Evolutionary conservation across 192 early-diverging fungal genomes (phyloP).

Genomic region (Dissophora globulifera): DNA sequence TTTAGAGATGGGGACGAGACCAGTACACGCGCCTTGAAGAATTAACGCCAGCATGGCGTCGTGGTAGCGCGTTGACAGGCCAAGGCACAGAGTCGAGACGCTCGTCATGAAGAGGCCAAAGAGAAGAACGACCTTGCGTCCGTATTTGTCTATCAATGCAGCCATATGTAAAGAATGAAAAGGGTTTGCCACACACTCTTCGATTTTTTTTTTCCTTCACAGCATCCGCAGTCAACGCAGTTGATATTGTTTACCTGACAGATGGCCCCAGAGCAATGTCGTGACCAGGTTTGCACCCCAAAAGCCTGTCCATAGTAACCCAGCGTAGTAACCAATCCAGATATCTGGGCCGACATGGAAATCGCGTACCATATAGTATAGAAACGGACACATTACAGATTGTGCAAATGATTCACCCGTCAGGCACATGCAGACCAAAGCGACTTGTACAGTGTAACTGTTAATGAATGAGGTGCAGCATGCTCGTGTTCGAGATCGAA

Average conservation of each 20-base stretch:
- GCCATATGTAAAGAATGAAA: too few species aligned
- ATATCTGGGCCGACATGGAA: slow-evolving; percentile 31
- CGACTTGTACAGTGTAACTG: slow-evolving; percentile 28
- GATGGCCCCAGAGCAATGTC: slow-evolving; percentile 25
- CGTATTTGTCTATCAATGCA: slow-evolving; percentile 44
- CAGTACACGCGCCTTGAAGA: slow-evolving; percentile 24
- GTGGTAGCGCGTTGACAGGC: slow-evolving; percentile 19
- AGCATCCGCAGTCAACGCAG: too few species aligned
- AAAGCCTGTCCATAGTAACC: slow-evolving; percentile 27
- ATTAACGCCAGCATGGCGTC: slow-evolving; percentile 33
- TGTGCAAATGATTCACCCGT: slow-evolving; percentile 30
- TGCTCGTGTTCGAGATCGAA: not conserved
- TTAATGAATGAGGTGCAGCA: slow-evolving; percentile 2
- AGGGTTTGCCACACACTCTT: too few species aligned
- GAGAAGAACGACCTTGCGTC: slow-evolving; percentile 19
- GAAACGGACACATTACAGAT: slow-evolving; percentile 27
- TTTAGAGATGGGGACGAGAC: slow-evolving; percentile 27
- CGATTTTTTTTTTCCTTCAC: too few species aligned
- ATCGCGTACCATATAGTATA: slow-evolving; percentile 38
- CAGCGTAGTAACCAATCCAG: slow-evolving; percentile 44
- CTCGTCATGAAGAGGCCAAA: slow-evolving; percentile 34
- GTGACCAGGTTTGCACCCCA: slow-evolving; percentile 32
- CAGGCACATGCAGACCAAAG: slow-evolving; percentile 29
- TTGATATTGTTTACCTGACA: slow-evolving; percentile 31
- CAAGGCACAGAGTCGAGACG: slow-evolving; percentile 23